phyloP scores from a whole-genome alignment of 805 yeast species.

The Wickerhamiella siamensis region DNA sequence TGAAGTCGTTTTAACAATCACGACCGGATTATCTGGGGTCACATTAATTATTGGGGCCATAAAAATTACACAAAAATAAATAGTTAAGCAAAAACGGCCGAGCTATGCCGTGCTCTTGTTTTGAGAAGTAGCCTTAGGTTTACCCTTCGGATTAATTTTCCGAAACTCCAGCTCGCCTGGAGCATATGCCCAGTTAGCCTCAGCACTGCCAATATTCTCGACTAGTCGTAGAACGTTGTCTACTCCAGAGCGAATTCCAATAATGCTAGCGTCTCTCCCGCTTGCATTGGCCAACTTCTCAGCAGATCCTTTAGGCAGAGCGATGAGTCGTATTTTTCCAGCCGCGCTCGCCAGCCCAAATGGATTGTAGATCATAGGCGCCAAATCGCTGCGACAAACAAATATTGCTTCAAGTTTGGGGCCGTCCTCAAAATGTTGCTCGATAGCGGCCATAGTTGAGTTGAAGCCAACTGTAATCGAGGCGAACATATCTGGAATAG shows the following conservation, averaged over 20 bases:
- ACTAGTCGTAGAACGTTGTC: slow-evolving; percentile 4
- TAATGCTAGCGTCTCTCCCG: slow-evolving; percentile 7
- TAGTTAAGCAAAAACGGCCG: too few relatives aligned
- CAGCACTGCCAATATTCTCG: slow-evolving; percentile 7
- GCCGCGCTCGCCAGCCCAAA: slow-evolving; percentile 16
- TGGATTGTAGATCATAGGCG: slow-evolving; percentile 10
- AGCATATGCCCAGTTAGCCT: slow-evolving; percentile 14
- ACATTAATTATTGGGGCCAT: too few relatives aligned
- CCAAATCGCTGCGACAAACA: slow-evolving; percentile 14
- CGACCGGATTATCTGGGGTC: too few relatives aligned
- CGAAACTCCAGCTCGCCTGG: background rate
- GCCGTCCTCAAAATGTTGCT: slow-evolving; percentile 3
- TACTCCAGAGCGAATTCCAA: slow-evolving; percentile 5
- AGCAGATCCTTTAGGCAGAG: slow-evolving; percentile 11
- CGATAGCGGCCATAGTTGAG: slow-evolving; percentile 16
- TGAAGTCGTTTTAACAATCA: too few relatives aligned
- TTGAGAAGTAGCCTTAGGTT: too few relatives aligned
- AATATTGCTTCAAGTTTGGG: slow-evolving; percentile 8
- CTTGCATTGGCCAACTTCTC: slow-evolving; percentile 3
- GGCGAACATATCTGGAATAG: slow-evolving; percentile 8
- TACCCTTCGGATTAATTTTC: background rate
- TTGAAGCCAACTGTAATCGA: slow-evolving; percentile 17
- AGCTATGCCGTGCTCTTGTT: too few relatives aligned
- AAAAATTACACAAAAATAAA: too few relatives aligned
- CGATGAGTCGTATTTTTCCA: slow-evolving; percentile 7